These are phyloP conservation scores for Orobanche coerulescens DNA, from an alignment of 257 asterid genomes.

Conservation along the genomic window DNA sequence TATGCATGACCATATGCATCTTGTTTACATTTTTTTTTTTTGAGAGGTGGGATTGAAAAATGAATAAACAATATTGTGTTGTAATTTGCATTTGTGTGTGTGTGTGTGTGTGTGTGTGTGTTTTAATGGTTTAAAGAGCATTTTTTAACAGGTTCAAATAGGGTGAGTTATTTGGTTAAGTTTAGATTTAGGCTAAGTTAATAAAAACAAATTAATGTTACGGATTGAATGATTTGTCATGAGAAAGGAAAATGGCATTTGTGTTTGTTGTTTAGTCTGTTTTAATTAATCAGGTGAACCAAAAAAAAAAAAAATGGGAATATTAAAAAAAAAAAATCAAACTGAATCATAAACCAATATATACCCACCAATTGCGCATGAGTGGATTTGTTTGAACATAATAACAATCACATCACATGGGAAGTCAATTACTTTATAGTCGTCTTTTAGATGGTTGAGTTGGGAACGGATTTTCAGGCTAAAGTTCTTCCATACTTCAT, in stretches of 20 bases:
- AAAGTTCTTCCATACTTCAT: no score
- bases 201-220: slow-evolving; percentile 6
- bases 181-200: slow-evolving; percentile 37
- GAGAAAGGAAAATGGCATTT: slow-evolving; percentile 20
- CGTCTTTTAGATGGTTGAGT: no score
- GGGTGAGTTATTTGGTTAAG: slow-evolving; percentile 71
- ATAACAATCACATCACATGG: no score
- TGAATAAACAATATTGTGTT: neutral
- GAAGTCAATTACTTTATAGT: no score
- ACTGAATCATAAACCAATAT: neutral
- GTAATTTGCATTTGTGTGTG: neutral
- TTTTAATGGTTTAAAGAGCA: slow-evolving; percentile 34
- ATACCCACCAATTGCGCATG: neutral
- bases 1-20: slow-evolving; percentile 59
- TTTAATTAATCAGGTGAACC: slow-evolving; percentile 1
- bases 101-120: no score
- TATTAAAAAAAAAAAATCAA: neutral
- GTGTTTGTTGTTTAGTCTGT: slow-evolving; percentile 15
- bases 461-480: no score
- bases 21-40: slow-evolving; percentile 30
- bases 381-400: neutral
- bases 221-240: slow-evolving; percentile 23
- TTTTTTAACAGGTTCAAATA: slow-evolving; percentile 49
- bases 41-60: slow-evolving; percentile 10
- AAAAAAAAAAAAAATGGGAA: neutral